phyloP scores from a whole-genome alignment of 345 rosid genomes.

The Bruguiera parviflora region DNA sequence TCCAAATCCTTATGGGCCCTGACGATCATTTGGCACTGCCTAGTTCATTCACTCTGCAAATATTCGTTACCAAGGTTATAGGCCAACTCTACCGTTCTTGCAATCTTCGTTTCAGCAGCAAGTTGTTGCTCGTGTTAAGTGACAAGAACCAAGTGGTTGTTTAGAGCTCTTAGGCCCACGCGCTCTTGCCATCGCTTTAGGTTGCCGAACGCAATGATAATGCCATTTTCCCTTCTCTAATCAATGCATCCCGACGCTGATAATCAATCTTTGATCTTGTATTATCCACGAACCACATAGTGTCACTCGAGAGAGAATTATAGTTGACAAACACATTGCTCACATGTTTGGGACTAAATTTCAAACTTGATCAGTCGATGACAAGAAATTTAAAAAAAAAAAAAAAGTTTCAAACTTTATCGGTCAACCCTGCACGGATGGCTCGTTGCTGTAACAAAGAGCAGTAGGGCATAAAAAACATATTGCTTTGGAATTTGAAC shows the following conservation, averaged over 20 bases:
- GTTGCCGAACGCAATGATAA: not conserved
- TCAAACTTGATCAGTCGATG: no score
- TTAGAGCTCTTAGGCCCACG: not conserved
- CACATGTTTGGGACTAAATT: slow-evolving; percentile 1
- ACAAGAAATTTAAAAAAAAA: not conserved
- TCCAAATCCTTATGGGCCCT: slow-evolving; percentile 38
- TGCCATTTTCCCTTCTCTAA: slow-evolving; percentile 9
- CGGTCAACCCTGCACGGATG: not conserved
- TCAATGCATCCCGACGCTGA: not conserved
- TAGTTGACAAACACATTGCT: slow-evolving; percentile 1
- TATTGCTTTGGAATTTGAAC: not conserved
- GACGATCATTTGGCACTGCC: slow-evolving; percentile 32
- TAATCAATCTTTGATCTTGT: not conserved
- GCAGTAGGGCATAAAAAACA: slow-evolving; percentile 11
- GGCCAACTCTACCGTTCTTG: slow-evolving; percentile 11
- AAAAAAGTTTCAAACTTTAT: not conserved
- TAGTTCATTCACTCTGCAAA: slow-evolving; percentile 25
- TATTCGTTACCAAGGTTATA: slow-evolving; percentile 9
- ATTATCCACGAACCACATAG: not conserved
- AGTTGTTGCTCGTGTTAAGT: slow-evolving; percentile 20
- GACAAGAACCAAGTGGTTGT: not conserved
- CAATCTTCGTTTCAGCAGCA: slow-evolving; percentile 23
- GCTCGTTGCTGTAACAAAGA: not conserved
- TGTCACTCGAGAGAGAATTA: slow-evolving; percentile 11
- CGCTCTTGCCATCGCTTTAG: no score